Conservation (phyloP, 257 asterid species). For the Lycium ferocissimum region DNA sequence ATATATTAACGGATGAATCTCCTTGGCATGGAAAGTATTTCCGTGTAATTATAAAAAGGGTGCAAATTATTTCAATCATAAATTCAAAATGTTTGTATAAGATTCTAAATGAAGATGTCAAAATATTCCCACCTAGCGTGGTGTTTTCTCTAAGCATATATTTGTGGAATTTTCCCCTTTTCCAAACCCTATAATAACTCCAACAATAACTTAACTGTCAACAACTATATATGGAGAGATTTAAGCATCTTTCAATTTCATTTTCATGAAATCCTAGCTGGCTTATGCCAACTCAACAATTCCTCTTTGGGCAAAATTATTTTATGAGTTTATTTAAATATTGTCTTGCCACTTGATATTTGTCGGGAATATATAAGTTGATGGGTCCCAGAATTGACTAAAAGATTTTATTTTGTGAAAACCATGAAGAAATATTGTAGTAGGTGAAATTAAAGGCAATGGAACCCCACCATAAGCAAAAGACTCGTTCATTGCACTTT, state of each 20-base stretch:
- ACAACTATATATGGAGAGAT: conserved; percentile 23
- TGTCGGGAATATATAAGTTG: conserved; percentile 14
- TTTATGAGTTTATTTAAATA: background rate
- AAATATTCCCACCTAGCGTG: no score
- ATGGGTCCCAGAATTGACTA: conserved; percentile 19
- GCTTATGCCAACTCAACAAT: background rate
- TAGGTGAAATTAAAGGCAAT: background rate
- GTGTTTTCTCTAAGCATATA: background rate
- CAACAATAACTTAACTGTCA: conserved; percentile 30
- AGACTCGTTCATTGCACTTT: background rate
- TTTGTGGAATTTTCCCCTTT: conserved; percentile 16
- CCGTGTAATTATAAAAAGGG: no score
- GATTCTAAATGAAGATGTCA: no score
- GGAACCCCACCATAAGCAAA: conserved; percentile 4
- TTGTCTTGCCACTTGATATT: conserved; percentile 1
- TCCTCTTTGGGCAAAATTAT: background rate
- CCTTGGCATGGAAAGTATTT: no score
- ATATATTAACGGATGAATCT: no score
- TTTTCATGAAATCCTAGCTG: conserved; percentile 23
- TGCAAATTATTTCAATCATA: no score
- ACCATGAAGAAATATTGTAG: conserved; percentile 11
- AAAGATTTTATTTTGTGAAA: conserved; percentile 23
- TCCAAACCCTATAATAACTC: background rate
- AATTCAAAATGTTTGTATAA: no score
- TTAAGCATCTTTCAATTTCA: conserved; percentile 2